Percentiles rank a stretch among this genome's conserved stretches.
phyloP scores from a whole-genome alignment of 306 rosid species.

The Cicer chorassanicum region DNA sequence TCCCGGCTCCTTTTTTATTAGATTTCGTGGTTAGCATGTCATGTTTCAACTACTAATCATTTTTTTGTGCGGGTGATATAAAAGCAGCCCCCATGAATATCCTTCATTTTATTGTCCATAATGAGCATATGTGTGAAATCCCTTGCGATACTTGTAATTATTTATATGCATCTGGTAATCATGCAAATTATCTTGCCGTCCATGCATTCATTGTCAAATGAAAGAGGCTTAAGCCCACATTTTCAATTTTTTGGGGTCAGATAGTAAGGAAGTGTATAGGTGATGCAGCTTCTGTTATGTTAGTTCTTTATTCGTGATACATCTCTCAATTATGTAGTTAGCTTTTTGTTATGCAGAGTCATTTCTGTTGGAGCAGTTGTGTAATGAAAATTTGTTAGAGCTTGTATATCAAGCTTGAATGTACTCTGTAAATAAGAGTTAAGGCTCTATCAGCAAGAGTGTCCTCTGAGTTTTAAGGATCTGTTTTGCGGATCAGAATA shows the following conservation, averaged over 20 bases:
- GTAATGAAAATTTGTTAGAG: background rate
- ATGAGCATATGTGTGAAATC: background rate
- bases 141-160: background rate
- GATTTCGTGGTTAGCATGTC: background rate
- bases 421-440: background rate
- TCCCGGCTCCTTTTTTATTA: background rate
- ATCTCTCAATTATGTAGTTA: background rate
- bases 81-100: background rate
- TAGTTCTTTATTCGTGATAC: background rate
- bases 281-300: background rate
- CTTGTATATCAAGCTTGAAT: background rate
- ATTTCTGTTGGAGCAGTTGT: background rate
- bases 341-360: background rate
- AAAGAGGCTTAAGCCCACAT: background rate
- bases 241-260: background rate
- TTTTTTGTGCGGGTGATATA: background rate
- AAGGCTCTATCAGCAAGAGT: background rate
- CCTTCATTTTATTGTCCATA: constrained; percentile 1
- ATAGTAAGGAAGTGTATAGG: background rate
- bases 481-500: background rate
- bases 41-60: background rate
- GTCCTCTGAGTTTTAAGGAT: background rate
- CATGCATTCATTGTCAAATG: background rate
- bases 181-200: background rate
- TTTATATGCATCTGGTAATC: background rate